phyloP scores from a whole-genome alignment of 106 monocot genomes.

The Acorus calamus region DNA sequence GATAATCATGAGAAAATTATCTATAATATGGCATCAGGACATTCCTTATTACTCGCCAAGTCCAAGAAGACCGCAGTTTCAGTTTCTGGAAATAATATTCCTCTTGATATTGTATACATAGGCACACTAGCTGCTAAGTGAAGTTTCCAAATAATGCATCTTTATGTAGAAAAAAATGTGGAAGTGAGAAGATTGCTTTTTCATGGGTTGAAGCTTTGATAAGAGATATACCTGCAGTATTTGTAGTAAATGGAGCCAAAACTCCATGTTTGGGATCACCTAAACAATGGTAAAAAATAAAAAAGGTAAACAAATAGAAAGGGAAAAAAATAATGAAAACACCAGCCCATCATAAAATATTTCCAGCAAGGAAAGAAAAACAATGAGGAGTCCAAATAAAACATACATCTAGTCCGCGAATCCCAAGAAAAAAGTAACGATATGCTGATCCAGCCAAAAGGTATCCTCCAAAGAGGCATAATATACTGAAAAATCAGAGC shows the following conservation, averaged over 20 bases:
- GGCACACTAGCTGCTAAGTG: no score
- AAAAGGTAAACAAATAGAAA: not conserved
- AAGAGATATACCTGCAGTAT: slow-evolving; percentile 38
- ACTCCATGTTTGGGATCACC: slow-evolving; percentile 78
- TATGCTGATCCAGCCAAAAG: slow-evolving; percentile 57
- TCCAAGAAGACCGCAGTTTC: no score
- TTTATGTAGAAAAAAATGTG: no score
- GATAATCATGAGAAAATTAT: no score
- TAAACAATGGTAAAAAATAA: slow-evolving; percentile 7
- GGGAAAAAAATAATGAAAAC: not conserved
- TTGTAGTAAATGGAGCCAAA: slow-evolving; percentile 66
- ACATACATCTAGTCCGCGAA: slow-evolving; percentile 68
- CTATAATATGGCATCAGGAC: no score
- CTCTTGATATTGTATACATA: no score
- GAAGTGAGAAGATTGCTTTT: not conserved
- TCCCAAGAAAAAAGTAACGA: slow-evolving; percentile 73
- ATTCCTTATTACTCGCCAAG: no score
- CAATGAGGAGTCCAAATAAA: not conserved
- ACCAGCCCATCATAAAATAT: not conserved
- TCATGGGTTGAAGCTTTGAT: not conserved
- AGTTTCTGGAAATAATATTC: no score
- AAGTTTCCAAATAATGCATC: no score
- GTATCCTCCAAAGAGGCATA: slow-evolving; percentile 70
- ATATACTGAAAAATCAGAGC: slow-evolving; percentile 31
- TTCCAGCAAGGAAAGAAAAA: not conserved